Evolutionary conservation across 768 basidiomycete genomes (phyloP).

Genomic region (Macrolepiota albuminosa): DNA sequence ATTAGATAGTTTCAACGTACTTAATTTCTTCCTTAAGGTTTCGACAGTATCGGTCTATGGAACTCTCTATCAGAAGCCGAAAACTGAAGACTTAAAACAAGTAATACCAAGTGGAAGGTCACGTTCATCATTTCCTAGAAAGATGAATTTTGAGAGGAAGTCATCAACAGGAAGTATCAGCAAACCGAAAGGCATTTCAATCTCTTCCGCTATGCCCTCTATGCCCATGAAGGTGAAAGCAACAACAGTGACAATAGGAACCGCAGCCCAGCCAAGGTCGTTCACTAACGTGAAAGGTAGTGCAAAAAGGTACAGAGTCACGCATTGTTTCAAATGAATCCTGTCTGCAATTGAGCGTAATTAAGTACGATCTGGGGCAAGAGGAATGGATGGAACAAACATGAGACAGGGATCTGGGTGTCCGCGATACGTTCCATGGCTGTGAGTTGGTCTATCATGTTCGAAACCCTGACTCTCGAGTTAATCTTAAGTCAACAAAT

Average conservation of each 20-base stretch:
- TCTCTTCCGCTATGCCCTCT: conserved; percentile 92
- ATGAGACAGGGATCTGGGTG: conserved; percentile 77
- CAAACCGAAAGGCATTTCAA: conserved; percentile 92
- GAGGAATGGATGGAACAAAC: conserved; percentile 24
- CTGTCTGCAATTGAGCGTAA: conserved; percentile 46
- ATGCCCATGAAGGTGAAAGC: conserved; percentile 93
- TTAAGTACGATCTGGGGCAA: neutral
- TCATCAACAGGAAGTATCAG: conserved; percentile 2
- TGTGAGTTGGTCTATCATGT: conserved; percentile 81
- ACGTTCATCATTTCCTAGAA: conserved; percentile 50
- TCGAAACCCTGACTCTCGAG: conserved; percentile 49
- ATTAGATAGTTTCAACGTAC: conserved; percentile 36
- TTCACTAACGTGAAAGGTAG: conserved; percentile 84
- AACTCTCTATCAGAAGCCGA: neutral
- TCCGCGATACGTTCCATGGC: conserved; percentile 90
- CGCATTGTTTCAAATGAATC: conserved; percentile 92
- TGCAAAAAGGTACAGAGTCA: conserved; percentile 88
- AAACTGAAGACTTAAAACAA: neutral
- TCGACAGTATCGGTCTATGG: conserved; percentile 73
- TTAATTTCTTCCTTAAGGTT: conserved; percentile 84
- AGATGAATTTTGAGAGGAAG: neutral
- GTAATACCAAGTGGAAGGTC: conserved; percentile 70
- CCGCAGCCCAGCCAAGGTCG: conserved; percentile 77
- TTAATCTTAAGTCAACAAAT: neutral
- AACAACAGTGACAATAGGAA: conserved; percentile 83